Percentiles rank a stretch among this genome's conserved stretches.
phyloP scores from a whole-genome alignment of 2,329 filamentous ascomycete genomes.

The Teratosphaeria nubilosa region DNA sequence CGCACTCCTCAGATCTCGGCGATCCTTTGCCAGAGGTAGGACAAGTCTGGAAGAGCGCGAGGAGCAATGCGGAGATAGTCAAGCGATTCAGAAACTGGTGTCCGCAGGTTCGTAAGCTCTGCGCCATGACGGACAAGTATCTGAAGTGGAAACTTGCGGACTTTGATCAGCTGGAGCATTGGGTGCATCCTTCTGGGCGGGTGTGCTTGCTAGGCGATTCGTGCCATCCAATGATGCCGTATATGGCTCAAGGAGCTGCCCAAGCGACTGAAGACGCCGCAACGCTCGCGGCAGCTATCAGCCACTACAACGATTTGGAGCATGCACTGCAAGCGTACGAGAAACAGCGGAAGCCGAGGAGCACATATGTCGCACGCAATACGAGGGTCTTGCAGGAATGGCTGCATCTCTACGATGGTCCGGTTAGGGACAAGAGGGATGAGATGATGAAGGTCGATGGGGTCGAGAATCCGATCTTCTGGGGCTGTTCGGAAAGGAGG shows the following conservation, averaged over 20 bases:
- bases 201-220: slow-evolving; percentile 54
- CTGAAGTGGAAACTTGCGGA: slow-evolving; percentile 53
- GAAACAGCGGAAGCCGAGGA: slow-evolving; percentile 11
- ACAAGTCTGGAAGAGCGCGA: slow-evolving; percentile 21
- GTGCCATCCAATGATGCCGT: slow-evolving; percentile 58
- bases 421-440: slow-evolving; percentile 17
- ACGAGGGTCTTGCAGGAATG: slow-evolving; percentile 23
- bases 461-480: slow-evolving; percentile 22
- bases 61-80: slow-evolving; percentile 18
- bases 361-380: slow-evolving; percentile 21
- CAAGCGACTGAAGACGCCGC: slow-evolving; percentile 60
- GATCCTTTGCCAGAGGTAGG: slow-evolving; percentile 12
- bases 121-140: slow-evolving; percentile 39
- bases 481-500: slow-evolving; percentile 14
- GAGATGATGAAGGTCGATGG: slow-evolving; percentile 17
- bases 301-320: slow-evolving; percentile 9
- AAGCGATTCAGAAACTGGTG: slow-evolving; percentile 23
- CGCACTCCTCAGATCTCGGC: slow-evolving; percentile 11
- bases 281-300: slow-evolving; percentile 32
- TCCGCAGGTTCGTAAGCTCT: slow-evolving; percentile 20
- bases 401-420: slow-evolving; percentile 22
- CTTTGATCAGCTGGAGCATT: slow-evolving; percentile 47
- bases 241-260: slow-evolving; percentile 57
- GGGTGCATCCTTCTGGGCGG: slow-evolving; percentile 42
- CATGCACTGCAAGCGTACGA: slow-evolving; percentile 11